phyloP scores from a whole-genome alignment of 352 stramenopile species.

The Phytophthora litchii region DNA sequence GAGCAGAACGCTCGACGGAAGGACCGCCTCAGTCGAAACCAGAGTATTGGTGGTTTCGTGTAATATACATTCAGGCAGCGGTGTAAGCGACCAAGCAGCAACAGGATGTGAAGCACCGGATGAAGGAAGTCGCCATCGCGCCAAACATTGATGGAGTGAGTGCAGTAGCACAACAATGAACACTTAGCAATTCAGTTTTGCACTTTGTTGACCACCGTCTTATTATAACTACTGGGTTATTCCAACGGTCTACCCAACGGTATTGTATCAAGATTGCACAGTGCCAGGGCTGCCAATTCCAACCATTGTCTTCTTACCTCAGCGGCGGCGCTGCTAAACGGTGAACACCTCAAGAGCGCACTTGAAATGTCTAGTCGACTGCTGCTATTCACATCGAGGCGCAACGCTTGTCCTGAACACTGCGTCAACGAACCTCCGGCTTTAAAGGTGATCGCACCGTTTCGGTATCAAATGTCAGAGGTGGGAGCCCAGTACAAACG shows the following conservation, averaged over 20 bases:
- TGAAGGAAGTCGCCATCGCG: conserved; percentile 18
- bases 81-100: conserved; percentile 20
- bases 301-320: too few relatives aligned
- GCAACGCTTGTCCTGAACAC: too few relatives aligned
- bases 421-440: neutral
- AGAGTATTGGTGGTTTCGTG: conserved; percentile 55
- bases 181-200: too few relatives aligned
- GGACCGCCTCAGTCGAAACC: conserved; percentile 50
- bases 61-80: conserved; percentile 42
- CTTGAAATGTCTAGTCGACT: too few relatives aligned
- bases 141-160: conserved; percentile 30
- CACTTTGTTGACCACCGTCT: too few relatives aligned
- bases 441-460: conserved; percentile 7
- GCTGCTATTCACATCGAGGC: too few relatives aligned
- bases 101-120: conserved; percentile 16
- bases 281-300: too few relatives aligned
- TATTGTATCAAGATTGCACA: neutral
- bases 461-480: conserved; percentile 24
- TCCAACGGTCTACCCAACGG: neutral
- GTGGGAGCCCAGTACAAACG: neutral
- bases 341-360: too few relatives aligned
- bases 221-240: too few relatives aligned
- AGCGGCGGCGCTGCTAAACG: too few relatives aligned
- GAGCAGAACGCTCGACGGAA: conserved; percentile 58
- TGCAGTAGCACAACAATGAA: conserved; percentile 37